Percentiles rank a stretch among this genome's conserved stretches.
These are phyloP conservation scores for Phaseolus lunatus DNA, from an alignment of 306 rosid species.

Conservation along the genomic window DNA sequence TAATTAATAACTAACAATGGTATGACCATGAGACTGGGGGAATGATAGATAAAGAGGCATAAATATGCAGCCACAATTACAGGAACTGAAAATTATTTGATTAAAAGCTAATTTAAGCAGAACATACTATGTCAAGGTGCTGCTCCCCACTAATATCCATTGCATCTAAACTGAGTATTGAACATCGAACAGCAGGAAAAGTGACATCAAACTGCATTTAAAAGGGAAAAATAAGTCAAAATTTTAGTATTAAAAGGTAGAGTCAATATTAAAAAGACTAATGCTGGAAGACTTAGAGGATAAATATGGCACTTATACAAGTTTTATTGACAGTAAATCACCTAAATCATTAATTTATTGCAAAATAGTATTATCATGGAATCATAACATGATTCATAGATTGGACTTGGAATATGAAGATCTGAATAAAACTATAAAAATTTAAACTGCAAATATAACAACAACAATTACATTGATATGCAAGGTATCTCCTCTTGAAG, in stretches of 20 bases:
- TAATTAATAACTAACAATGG: slow-evolving; percentile 27
- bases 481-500: slow-evolving; percentile 83
- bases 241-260: neutral
- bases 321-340: slow-evolving; percentile 23
- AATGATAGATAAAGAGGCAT: slow-evolving; percentile 29
- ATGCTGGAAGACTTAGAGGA: slow-evolving; percentile 29
- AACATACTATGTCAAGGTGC: slow-evolving; percentile 86
- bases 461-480: slow-evolving; percentile 67
- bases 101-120: slow-evolving; percentile 27
- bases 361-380: slow-evolving; percentile 24
- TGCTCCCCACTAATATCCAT: slow-evolving; percentile 93
- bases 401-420: slow-evolving; percentile 37
- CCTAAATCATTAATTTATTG: slow-evolving; percentile 22
- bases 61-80: slow-evolving; percentile 19
- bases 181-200: slow-evolving; percentile 85
- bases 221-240: slow-evolving; percentile 20
- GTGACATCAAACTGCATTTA: slow-evolving; percentile 91
- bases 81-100: slow-evolving; percentile 32
- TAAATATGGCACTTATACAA: slow-evolving; percentile 20
- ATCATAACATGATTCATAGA: slow-evolving; percentile 22
- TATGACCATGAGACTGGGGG: slow-evolving; percentile 5
- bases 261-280: slow-evolving; percentile 12
- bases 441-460: slow-evolving; percentile 33
- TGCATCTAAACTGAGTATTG: slow-evolving; percentile 89
- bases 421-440: slow-evolving; percentile 12